phyloP scores from a whole-genome alignment of 371 early-diverging fungal species.

The Lichtheimia hyalospora region DNA sequence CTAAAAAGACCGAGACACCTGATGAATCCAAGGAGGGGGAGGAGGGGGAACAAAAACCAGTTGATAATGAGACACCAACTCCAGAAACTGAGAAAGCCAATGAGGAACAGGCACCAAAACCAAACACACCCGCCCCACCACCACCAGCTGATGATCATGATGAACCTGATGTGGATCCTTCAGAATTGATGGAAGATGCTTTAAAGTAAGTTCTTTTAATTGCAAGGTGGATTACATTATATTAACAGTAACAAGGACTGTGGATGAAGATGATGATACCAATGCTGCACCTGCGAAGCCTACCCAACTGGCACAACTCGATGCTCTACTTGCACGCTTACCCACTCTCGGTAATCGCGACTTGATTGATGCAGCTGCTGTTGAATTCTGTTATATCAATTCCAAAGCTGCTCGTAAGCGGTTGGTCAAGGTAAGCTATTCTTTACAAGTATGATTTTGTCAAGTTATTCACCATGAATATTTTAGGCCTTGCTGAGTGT shows the following conservation, averaged over 20 bases:
- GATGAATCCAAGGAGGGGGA: conserved; percentile 16
- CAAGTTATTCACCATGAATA: background rate
- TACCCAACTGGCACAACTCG: conserved; percentile 59
- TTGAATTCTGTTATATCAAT: conserved; percentile 92
- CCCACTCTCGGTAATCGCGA: conserved; percentile 81
- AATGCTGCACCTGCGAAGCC: conserved; percentile 43
- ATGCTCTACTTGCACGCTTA: conserved; percentile 73
- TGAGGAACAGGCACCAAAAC: conserved; percentile 20
- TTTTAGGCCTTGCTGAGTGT: conserved; percentile 69
- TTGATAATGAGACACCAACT: conserved; percentile 4
- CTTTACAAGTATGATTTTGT: too few species aligned
- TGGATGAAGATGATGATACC: conserved; percentile 35
- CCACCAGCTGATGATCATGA: conserved; percentile 13
- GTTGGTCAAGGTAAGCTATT: conserved; percentile 55
- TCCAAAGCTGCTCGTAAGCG: conserved; percentile 76
- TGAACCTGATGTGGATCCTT: conserved; percentile 8
- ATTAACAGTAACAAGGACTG: background rate
- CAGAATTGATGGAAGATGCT: conserved; percentile 34
- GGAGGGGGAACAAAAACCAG: conserved; percentile 15
- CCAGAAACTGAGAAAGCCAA: conserved; percentile 25
- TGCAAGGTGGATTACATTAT: background rate
- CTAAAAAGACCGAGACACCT: conserved; percentile 20
- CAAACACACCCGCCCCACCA: too few species aligned
- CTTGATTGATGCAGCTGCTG: conserved; percentile 85
- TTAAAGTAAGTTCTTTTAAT: conserved; percentile 20